phyloP scores from a whole-genome alignment of 768 basidiomycete species.

The Phaeotremella fagi region DNA sequence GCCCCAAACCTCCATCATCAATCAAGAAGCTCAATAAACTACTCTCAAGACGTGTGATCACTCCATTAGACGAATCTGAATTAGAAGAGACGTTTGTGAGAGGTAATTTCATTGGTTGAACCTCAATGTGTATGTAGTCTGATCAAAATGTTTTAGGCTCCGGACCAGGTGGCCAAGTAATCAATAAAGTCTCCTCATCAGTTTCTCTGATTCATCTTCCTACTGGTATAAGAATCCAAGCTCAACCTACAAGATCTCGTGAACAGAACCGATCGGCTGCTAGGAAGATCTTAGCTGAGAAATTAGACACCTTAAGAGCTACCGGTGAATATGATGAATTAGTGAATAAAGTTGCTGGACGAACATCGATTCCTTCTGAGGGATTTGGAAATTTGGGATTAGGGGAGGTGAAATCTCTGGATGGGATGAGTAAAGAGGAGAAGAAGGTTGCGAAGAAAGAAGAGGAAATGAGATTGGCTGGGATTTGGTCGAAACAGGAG shows the following conservation, averaged over 20 bases:
- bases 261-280: slow-evolving; percentile 73
- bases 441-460: neutral
- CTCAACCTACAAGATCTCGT: slow-evolving; percentile 83
- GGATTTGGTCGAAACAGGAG: slow-evolving; percentile 57
- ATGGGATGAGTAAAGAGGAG: slow-evolving; percentile 64
- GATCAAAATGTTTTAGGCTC: slow-evolving; percentile 57
- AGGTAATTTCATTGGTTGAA: slow-evolving; percentile 53
- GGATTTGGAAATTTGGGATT: neutral
- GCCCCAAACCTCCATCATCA: slow-evolving; percentile 32
- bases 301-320: slow-evolving; percentile 52
- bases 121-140: neutral
- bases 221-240: slow-evolving; percentile 76
- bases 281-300: slow-evolving; percentile 66
- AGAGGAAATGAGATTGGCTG: slow-evolving; percentile 7
- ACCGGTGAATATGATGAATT: slow-evolving; percentile 1
- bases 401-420: slow-evolving; percentile 54
- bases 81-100: slow-evolving; percentile 82
- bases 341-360: neutral
- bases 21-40: slow-evolving; percentile 46
- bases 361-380: too few relatives aligned
- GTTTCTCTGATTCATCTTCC: slow-evolving; percentile 86
- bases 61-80: slow-evolving; percentile 70
- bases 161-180: slow-evolving; percentile 92
- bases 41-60: slow-evolving; percentile 48
- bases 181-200: slow-evolving; percentile 80